Evolutionary conservation across 768 basidiomycete species (phyloP).

Genomic region (Tricholoma matsutake): DNA sequence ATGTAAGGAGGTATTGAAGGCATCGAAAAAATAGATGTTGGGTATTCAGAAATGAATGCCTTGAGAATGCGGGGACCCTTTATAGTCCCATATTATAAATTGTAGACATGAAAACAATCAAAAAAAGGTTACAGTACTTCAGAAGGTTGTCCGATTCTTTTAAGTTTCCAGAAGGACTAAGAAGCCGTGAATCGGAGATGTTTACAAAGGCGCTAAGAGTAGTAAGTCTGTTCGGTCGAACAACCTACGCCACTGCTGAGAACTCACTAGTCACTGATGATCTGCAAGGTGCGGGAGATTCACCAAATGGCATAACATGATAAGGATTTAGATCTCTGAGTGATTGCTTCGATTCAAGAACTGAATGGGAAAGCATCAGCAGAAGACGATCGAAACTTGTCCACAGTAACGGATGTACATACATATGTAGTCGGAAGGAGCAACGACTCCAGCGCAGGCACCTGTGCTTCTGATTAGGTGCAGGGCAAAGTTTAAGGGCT

Average conservation of each 20-base stretch:
- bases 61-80: neutral
- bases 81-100: slow-evolving; percentile 2
- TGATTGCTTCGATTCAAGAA: slow-evolving; percentile 1
- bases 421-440: neutral
- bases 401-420: neutral
- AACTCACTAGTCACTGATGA: neutral
- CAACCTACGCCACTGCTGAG: slow-evolving; percentile 1
- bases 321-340: neutral
- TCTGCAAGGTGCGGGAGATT: neutral
- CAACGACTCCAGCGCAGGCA: slow-evolving; percentile 3
- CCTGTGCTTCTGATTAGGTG: neutral
- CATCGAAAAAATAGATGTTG: neutral
- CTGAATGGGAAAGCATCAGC: neutral
- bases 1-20: slow-evolving; percentile 1
- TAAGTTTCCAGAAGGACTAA: slow-evolving; percentile 3
- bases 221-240: slow-evolving; percentile 3
- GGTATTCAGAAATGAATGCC: neutral
- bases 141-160: slow-evolving; percentile 4
- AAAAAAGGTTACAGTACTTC: neutral
- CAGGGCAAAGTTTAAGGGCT: neutral
- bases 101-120: slow-evolving; percentile 5
- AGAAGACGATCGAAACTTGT: neutral
- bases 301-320: slow-evolving; percentile 1
- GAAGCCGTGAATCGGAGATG: neutral
- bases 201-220: slow-evolving; percentile 3